These are phyloP conservation scores for Carex sylvatica DNA, from an alignment of 202 grass and related monocot species.

Conservation along the genomic window DNA sequence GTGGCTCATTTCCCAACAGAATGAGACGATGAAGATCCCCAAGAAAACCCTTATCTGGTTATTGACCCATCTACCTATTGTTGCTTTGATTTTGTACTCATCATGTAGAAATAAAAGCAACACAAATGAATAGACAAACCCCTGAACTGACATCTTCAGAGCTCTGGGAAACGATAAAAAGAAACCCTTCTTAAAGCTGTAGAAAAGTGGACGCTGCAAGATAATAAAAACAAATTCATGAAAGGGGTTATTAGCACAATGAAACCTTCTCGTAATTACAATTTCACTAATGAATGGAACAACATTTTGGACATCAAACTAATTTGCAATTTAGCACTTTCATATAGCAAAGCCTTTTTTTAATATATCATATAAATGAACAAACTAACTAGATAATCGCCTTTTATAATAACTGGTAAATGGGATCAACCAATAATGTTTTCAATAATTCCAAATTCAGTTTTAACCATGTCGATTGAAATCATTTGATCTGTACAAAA, in stretches of 20 bases:
- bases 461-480: not conserved
- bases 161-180: conserved; percentile 56
- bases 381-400: no score
- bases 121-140: conserved; percentile 44
- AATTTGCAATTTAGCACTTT: no score
- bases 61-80: conserved; percentile 44
- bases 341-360: no score
- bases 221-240: conserved; percentile 16
- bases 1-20: conserved; percentile 91
- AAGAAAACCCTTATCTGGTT: conserved; percentile 54
- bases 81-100: conserved; percentile 52
- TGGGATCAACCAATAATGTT: no score
- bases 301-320: no score
- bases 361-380: no score
- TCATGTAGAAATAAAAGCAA: conserved; percentile 47
- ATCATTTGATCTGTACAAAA: not conserved
- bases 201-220: conserved; percentile 82
- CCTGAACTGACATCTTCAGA: conserved; percentile 62
- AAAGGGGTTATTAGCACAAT: not conserved
- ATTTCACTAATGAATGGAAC: no score
- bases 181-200: conserved; percentile 87
- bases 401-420: no score
- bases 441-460: no score
- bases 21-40: conserved; percentile 41
- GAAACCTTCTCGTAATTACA: not conserved